These are phyloP conservation scores for Scutellaria minor DNA, from an alignment of 257 asterid species.

Conservation along the genomic window DNA sequence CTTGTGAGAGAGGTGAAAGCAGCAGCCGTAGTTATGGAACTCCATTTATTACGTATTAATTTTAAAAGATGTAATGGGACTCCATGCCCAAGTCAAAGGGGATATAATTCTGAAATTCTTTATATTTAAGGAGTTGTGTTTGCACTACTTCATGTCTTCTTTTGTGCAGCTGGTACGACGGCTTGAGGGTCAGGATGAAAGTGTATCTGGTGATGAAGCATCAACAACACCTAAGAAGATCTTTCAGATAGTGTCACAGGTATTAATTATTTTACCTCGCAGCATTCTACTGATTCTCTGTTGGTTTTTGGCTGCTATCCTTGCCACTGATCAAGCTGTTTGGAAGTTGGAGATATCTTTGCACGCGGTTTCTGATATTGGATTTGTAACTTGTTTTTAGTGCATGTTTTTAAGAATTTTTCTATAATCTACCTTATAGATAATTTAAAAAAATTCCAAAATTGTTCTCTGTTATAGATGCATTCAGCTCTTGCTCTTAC, in stretches of 20 bases:
- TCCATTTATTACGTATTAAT: too few species aligned
- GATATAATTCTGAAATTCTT: background rate
- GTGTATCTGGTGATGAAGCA: conserved; percentile 66
- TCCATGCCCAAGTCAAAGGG: conserved; percentile 15
- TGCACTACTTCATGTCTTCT: conserved; percentile 32
- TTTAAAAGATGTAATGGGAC: background rate
- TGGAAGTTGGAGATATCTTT: conserved; percentile 18
- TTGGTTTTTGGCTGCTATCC: conserved; percentile 27
- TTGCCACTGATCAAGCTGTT: conserved; percentile 28
- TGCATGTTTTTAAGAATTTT: background rate
- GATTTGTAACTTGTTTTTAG: conserved; percentile 19
- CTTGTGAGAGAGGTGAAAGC: background rate
- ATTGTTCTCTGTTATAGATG: conserved; percentile 23
- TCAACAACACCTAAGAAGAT: conserved; percentile 79
- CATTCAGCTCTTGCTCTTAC: conserved; percentile 4
- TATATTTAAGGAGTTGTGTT: conserved; percentile 18
- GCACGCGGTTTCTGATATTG: conserved; percentile 23
- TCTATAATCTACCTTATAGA: conserved; percentile 11
- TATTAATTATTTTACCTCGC: conserved; percentile 34
- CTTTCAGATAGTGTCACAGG: conserved; percentile 87
- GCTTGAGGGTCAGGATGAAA: conserved; percentile 71
- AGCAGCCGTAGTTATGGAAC: conserved; percentile 1
- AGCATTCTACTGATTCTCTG: conserved; percentile 5
- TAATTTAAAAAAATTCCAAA: background rate
- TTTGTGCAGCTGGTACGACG: conserved; percentile 79